phyloP scores from a whole-genome alignment of 2,329 filamentous ascomycete genomes.

The Arthroderma sp. region DNA sequence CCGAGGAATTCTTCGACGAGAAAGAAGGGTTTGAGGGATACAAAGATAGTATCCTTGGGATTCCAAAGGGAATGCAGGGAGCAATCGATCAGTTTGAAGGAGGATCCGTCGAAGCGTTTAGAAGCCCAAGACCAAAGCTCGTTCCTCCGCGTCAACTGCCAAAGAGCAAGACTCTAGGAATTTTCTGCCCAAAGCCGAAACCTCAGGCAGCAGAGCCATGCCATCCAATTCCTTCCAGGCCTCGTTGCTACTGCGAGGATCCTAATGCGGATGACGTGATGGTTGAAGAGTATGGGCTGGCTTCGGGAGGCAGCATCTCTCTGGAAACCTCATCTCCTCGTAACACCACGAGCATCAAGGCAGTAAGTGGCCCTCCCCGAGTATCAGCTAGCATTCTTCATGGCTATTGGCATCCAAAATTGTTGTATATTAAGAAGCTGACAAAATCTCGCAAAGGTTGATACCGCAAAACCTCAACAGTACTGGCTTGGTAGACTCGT shows the following conservation, averaged over 20 bases:
- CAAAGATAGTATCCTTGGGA: neutral
- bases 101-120: neutral
- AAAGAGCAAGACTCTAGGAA: conserved; percentile 1
- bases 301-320: neutral
- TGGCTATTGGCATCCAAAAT: neutral
- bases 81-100: neutral
- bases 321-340: neutral
- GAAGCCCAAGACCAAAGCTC: neutral
- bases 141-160: neutral
- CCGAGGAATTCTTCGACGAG: neutral
- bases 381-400: too few relatives aligned
- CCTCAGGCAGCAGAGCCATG: neutral
- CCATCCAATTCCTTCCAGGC: neutral
- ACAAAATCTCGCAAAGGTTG: conserved; percentile 14
- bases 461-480: conserved; percentile 17
- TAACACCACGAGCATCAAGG: neutral
- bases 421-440: neutral
- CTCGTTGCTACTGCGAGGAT: neutral
- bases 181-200: neutral
- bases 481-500: conserved; percentile 27
- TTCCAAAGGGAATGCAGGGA: neutral
- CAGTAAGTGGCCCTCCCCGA: neutral
- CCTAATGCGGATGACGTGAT: neutral
- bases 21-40: neutral
- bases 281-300: neutral